These are phyloP conservation scores for Castanopsis chinensis DNA, from an alignment of 306 rosid genomes.

Conservation along the genomic window DNA sequence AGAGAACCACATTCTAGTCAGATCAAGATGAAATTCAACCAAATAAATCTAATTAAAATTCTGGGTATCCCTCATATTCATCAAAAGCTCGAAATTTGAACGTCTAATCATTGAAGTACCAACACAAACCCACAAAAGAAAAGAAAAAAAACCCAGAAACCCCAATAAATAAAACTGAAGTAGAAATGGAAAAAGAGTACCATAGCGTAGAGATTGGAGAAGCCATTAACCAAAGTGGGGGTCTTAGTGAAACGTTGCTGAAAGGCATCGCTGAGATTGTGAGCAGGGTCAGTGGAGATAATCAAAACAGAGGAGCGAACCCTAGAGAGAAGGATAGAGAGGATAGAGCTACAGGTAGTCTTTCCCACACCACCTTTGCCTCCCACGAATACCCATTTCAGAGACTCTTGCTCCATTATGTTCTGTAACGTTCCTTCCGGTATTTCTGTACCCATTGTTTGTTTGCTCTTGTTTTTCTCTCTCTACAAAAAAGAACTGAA, in stretches of 20 bases:
- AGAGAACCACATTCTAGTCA: neutral
- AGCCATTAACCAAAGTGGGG: conserved; percentile 90
- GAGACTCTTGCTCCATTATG: conserved; percentile 72
- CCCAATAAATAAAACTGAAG: neutral
- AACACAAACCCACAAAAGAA: neutral
- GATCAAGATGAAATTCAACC: neutral
- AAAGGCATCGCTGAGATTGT: conserved; percentile 97
- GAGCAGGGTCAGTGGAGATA: conserved; percentile 98
- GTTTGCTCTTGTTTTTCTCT: conserved; percentile 10
- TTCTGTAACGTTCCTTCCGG: conserved; percentile 76
- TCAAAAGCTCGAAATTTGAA: neutral
- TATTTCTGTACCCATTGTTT: conserved; percentile 38
- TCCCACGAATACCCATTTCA: conserved; percentile 97
- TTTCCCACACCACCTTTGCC: conserved; percentile 99
- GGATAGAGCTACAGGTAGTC: conserved; percentile 91
- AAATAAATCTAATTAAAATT: neutral
- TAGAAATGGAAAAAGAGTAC: conserved; percentile 26
- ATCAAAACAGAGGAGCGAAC: conserved; percentile 89
- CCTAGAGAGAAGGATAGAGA: conserved; percentile 74
- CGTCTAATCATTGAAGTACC: neutral
- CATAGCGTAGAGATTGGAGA: conserved; percentile 92
- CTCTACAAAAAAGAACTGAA: neutral
- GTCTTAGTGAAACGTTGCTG: conserved; percentile 89
- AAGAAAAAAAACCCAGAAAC: neutral
- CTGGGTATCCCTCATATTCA: conserved; percentile 15